Evolutionary conservation across 2,329 filamentous ascomycete genomes (phyloP).

Genomic region (Colletotrichum phormii): DNA sequence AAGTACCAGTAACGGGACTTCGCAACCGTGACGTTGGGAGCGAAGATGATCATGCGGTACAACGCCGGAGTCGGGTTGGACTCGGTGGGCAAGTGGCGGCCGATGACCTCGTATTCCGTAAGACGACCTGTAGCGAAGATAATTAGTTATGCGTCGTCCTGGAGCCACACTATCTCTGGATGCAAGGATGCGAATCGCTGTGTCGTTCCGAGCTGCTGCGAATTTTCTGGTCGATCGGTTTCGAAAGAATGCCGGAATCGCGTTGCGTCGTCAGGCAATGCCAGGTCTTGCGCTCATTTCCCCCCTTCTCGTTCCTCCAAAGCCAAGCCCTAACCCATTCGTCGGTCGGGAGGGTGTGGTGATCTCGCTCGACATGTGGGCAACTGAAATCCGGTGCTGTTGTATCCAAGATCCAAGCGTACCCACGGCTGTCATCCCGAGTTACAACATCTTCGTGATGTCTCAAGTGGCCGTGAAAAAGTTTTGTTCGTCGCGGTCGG

Average conservation of each 20-base stretch:
- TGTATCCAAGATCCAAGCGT: background rate
- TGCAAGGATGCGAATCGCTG: background rate
- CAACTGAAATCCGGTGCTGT: background rate
- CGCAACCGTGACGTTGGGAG: conserved; percentile 95
- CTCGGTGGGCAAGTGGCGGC: conserved; percentile 98
- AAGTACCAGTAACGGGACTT: conserved; percentile 99
- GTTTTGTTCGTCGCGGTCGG: conserved; percentile 29
- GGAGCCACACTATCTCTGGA: background rate
- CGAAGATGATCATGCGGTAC: conserved; percentile 99
- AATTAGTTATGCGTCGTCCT: conserved; percentile 44
- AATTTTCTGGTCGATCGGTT: background rate
- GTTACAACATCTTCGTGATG: background rate
- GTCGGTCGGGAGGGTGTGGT: too few relatives aligned
- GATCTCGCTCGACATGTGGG: background rate
- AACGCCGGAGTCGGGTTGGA: conserved; percentile 96
- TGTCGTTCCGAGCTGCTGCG: background rate
- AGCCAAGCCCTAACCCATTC: background rate
- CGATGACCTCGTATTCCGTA: conserved; percentile 99
- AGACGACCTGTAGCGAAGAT: conserved; percentile 82
- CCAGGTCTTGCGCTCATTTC: background rate
- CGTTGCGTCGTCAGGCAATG: background rate
- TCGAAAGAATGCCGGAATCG: background rate
- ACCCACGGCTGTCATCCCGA: background rate
- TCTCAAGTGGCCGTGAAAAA: background rate
- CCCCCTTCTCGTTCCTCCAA: background rate